Conservation (phyloP, 202 grass and related monocot genomes). For the Panicum hallii region DNA sequence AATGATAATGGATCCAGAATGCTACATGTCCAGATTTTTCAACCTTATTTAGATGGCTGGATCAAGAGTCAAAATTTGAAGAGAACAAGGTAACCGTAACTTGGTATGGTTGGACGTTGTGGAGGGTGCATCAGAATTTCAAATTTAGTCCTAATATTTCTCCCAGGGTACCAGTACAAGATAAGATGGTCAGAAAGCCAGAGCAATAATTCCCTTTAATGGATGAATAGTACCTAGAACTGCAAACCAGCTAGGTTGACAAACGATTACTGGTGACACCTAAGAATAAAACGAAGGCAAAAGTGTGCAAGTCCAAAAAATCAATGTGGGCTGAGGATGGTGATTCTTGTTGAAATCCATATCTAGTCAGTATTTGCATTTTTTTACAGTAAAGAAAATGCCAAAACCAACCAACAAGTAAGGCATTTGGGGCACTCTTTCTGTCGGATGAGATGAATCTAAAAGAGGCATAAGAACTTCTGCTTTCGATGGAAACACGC, state of each 20-base stretch:
- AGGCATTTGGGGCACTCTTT: constrained; percentile 19
- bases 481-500: constrained; percentile 7
- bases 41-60: background rate
- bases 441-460: constrained; percentile 15
- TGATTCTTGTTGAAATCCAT: constrained; percentile 15
- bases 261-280: constrained; percentile 1
- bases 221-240: constrained; percentile 23
- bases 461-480: background rate
- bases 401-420: background rate
- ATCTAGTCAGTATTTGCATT: background rate
- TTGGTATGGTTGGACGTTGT: background rate
- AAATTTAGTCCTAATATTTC: background rate
- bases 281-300: constrained; percentile 7
- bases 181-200: constrained; percentile 32
- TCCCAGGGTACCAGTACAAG: constrained; percentile 18
- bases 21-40: background rate
- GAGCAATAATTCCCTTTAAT: constrained; percentile 45
- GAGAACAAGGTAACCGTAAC: constrained; percentile 1
- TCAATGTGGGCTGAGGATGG: background rate
- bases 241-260: constrained; percentile 27
- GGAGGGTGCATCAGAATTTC: background rate
- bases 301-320: background rate
- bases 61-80: constrained; percentile 2
- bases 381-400: background rate
- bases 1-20: background rate